Evolutionary conservation across 805 yeast species (phyloP).

Genomic region (Danielozyma ontarioensis): DNA sequence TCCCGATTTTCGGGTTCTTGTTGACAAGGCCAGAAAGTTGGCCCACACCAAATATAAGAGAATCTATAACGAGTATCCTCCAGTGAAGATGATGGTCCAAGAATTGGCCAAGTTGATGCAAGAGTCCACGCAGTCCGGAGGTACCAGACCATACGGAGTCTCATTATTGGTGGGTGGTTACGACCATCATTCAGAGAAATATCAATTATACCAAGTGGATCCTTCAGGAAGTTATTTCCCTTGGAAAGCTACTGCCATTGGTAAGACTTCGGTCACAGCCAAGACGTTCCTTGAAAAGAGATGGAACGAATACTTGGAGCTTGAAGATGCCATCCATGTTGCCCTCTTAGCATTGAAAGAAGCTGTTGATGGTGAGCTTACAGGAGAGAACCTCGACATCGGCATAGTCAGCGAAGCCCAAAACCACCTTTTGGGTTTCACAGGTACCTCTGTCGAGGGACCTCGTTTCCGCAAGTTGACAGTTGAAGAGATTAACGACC

Average conservation of each 20-base stretch:
- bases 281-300: constrained; percentile 96
- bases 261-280: constrained; percentile 93
- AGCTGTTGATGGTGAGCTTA: constrained; percentile 96
- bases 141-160: constrained; percentile 98
- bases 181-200: constrained; percentile 66
- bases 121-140: constrained; percentile 98
- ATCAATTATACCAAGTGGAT: constrained; percentile 90
- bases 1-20: constrained; percentile 92
- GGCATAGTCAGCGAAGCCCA: constrained; percentile 81
- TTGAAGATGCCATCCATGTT: constrained; percentile 97
- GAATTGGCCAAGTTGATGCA: constrained; percentile 97
- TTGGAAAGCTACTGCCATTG: constrained; percentile 99
- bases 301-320: constrained; percentile 95
- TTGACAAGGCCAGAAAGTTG: constrained; percentile 88
- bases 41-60: constrained; percentile 92
- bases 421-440: constrained; percentile 75
- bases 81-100: constrained; percentile 87
- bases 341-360: constrained; percentile 92
- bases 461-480: constrained; percentile 85
- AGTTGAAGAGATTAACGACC: constrained; percentile 91
- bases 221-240: constrained; percentile 98
- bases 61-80: constrained; percentile 94
- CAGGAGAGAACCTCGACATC: constrained; percentile 92
- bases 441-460: constrained; percentile 78
- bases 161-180: constrained; percentile 91